phyloP scores from a whole-genome alignment of 805 yeast genomes.

The Monosporozyma servazzii region DNA sequence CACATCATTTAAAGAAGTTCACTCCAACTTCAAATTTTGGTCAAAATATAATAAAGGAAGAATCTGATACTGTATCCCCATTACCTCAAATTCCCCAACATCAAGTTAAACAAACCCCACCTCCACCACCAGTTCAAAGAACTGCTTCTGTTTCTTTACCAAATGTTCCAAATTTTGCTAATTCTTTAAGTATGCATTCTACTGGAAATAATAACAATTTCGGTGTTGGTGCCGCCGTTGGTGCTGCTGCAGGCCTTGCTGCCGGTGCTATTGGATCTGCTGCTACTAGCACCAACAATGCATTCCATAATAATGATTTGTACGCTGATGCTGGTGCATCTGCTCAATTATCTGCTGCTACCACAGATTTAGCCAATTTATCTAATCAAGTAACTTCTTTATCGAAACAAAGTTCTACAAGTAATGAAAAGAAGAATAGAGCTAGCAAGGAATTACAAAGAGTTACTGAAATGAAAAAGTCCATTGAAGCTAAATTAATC shows the following conservation, averaged over 20 bases:
- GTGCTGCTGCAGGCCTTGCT: conserved; percentile 5
- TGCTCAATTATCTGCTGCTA: conserved; percentile 63
- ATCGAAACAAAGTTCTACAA: conserved; percentile 59
- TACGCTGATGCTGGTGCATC: conserved; percentile 53
- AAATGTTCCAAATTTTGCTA: conserved; percentile 27
- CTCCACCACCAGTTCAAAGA: conserved; percentile 37
- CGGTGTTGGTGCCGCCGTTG: conserved; percentile 3
- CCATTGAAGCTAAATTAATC: conserved; percentile 62
- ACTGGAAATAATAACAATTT: conserved; percentile 1
- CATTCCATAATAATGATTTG: conserved; percentile 37
- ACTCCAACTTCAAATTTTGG: conserved; percentile 85
- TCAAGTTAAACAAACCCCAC: conserved; percentile 32
- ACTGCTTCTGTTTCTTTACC: conserved; percentile 30
- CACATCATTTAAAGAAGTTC: conserved; percentile 38
- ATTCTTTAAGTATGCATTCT: conserved; percentile 8
- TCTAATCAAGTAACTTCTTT: conserved; percentile 78
- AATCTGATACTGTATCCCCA: conserved; percentile 26
- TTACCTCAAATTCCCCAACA: conserved; percentile 10
- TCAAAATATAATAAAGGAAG: conserved; percentile 45
- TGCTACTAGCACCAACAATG: conserved; percentile 16
- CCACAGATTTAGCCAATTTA: conserved; percentile 77
- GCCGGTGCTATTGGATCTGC: conserved; percentile 11
- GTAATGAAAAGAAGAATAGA: conserved; percentile 59
- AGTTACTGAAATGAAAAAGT: conserved; percentile 55
- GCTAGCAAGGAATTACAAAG: conserved; percentile 73